Evolutionary conservation across 495 filamentous ascomycete genomes (phyloP), one percentile per base, ranked within the genome.

Genomic region (Oidiodendron maius): DNA sequence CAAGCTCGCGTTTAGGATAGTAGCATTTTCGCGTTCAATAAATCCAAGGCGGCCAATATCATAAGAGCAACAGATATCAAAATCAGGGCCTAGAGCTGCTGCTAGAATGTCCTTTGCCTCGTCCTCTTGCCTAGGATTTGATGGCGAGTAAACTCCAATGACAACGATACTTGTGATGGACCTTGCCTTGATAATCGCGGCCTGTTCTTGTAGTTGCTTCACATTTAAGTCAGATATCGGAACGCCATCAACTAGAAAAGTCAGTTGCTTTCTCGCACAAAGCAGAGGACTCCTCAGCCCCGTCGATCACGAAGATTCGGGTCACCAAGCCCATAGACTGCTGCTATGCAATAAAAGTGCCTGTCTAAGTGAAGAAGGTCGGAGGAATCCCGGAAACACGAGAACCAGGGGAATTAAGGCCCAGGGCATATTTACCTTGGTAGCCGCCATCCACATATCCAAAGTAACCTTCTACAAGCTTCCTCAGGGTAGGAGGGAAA

Each of bases 11-110:
- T 78, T 78, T 11, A 78, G 60, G 32, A 78, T 76, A 3, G 66
- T 64, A 1, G 75, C 75, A 56, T 78, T 78, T 48, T 78, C 75
- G 3, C 75, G 64, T 28, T 73, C 68, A 1, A 76, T 59, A 40
- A 76, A 71, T 0, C 72, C 73, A 1, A 74, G 57, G 11, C 67
- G 64, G 0, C 70, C 73, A 21, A 77, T 68, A 17, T 69, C 59
- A 39, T 69, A 61, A 3, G 71, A 75, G 45, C 60, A 60, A 11
- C 50, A 56, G 13, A 60, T 57, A 41, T 59, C 49, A 34, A 38
- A 50, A 34, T 40, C 56, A 18, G 48, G 35, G 11, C 56, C 56
- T 12, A 59, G 40, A 28, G 46, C 48, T 10, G 52, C 16, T 3
- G 52, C 44, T n/a, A 59, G 52, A 18, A 53, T 50, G 6, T 35